phyloP scores from a whole-genome alignment of 2,329 filamentous ascomycete genomes.

The Huntiella moniliformis region DNA sequence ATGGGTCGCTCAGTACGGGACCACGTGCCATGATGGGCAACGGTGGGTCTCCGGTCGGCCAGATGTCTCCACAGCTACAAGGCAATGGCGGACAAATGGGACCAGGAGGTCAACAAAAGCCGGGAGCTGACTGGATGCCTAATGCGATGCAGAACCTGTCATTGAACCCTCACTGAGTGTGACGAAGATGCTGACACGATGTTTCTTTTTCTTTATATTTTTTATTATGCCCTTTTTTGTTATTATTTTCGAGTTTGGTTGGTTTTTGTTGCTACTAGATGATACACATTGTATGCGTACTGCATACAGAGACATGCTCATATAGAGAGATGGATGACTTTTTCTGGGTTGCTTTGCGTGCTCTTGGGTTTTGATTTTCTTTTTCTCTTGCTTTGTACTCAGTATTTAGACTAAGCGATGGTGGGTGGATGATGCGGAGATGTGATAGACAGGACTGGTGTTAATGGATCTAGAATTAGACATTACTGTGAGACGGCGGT shows the following conservation, averaged over 20 bases:
- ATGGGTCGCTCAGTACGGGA: background rate
- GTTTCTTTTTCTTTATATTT: no score
- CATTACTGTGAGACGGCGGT: no score
- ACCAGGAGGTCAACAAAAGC: background rate
- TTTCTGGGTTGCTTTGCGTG: constrained; percentile 14
- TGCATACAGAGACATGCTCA: no score
- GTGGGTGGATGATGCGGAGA: background rate
- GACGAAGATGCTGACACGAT: background rate
- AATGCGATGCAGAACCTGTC: constrained; percentile 52
- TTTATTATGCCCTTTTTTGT: background rate
- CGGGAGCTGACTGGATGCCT: constrained; percentile 37
- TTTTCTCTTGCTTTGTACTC: constrained; percentile 1
- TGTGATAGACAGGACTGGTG: no score
- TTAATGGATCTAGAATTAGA: no score
- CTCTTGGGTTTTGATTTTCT: background rate
- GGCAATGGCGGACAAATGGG: constrained; percentile 1
- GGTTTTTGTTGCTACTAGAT: constrained; percentile 14
- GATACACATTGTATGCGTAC: no score
- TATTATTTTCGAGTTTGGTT: constrained; percentile 1
- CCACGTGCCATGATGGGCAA: constrained; percentile 3
- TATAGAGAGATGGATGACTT: constrained; percentile 11
- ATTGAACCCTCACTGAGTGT: constrained; percentile 38
- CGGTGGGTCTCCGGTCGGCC: background rate
- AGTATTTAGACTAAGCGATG: constrained; percentile 4
- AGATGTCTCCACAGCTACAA: constrained; percentile 4